Evolutionary conservation across 2,329 filamentous ascomycete genomes (phyloP), one percentile per base, ranked within the genome.

Genomic region (Sclerotinia sclerotiorum): DNA sequence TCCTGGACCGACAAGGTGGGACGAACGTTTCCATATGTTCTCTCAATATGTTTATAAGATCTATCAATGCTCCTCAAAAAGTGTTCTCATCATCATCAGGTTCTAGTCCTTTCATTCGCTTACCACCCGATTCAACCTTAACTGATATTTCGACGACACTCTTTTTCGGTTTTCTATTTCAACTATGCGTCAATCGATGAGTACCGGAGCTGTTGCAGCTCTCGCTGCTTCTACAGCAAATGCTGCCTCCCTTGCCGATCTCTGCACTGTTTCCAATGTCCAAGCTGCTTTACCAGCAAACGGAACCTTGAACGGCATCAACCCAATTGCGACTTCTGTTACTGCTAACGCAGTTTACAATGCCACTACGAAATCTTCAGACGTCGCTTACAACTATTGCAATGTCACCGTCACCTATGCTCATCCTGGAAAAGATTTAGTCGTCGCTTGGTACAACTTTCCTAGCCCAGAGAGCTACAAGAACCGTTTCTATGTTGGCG

Each of bases 321-420:
- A 66, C 39, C 65, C 72, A 49, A 70, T 81, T 57, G 68, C 77
- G n/a, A 75, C 76, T 5, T 80, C 79, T 0, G 76, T 81, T 27
- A 79, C 77, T 21, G 78, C 78, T 19, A 77, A 74, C 8, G 72
- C 78, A 8, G 76, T 80, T 42, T 77, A 74, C 48, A 80, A 80
- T 67, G 69, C 71, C 44, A 76, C 76, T 7, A 72, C 78, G 51
- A 74, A 67, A 32, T 69, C 68, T 48, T 13, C 13, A 2, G 13
- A 15, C 13, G 77, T 65, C 27, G 76, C 69, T 19, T 78, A 77
- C 70, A 77, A 72, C 73, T 83, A 81, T 71, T 84, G 82, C 74
- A 83, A 83, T 64, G 78, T 83, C 35, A 82, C 80, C 4, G 79
- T 84, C 56, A 78, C 79, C 39, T 83, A 83, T 71, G 78, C 79